Conservation (phyloP, 2,329 filamentous ascomycete species). For the Nothophaeocryptopus gaeumannii region DNA sequence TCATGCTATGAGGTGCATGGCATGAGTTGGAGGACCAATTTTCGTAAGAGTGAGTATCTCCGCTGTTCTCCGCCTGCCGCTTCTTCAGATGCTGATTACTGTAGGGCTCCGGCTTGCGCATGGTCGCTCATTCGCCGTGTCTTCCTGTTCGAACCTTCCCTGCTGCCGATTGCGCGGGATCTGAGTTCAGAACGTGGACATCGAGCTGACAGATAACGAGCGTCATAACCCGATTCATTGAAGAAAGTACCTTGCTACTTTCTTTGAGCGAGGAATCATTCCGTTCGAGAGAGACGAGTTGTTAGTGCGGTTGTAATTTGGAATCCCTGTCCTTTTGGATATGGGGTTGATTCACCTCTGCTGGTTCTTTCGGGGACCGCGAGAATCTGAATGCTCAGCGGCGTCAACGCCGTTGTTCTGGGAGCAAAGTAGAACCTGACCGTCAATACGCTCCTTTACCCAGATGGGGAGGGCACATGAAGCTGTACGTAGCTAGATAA, state of each 20-base stretch:
- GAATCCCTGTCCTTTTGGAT: constrained; percentile 35
- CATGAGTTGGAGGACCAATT: constrained; percentile 34
- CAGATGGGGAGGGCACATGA: constrained; percentile 16
- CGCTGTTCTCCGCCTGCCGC: no score
- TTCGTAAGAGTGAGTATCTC: constrained; percentile 28
- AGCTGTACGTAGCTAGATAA: constrained; percentile 23
- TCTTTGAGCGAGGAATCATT: constrained; percentile 2
- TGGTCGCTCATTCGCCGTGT: constrained; percentile 34
- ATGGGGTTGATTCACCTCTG: constrained; percentile 32
- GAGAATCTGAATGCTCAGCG: constrained; percentile 18
- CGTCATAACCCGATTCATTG: constrained; percentile 16
- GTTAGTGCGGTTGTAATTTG: constrained; percentile 33
- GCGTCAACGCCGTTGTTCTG: background rate
- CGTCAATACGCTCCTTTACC: background rate
- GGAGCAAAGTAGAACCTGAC: constrained; percentile 1
- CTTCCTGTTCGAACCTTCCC: constrained; percentile 26
- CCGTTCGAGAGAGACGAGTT: constrained; percentile 30
- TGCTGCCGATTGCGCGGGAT: constrained; percentile 22
- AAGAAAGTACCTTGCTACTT: background rate
- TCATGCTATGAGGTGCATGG: constrained; percentile 28
- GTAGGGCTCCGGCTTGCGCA: constrained; percentile 28
- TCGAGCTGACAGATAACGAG: constrained; percentile 31
- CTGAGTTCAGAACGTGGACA: constrained; percentile 17
- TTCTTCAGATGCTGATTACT: no score
- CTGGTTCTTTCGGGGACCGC: constrained; percentile 12